Evolutionary conservation across 441 rosid genomes (phyloP).

Genomic region (Omphalea diandra): DNA sequence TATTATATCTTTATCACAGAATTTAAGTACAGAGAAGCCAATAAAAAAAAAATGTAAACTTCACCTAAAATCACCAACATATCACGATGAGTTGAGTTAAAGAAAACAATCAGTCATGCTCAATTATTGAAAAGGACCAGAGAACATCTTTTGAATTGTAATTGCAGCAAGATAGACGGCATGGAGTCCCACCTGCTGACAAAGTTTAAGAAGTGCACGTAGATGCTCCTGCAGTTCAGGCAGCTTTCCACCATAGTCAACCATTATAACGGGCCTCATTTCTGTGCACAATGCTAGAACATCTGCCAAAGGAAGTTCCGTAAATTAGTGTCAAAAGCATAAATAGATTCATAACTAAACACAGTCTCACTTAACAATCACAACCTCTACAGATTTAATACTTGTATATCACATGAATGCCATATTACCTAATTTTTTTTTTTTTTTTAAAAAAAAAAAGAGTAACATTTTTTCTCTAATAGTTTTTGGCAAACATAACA

Average conservation of each 20-base stretch:
- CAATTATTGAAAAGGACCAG: background rate
- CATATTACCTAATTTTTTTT: no score
- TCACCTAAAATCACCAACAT: background rate
- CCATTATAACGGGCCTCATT: constrained; percentile 92
- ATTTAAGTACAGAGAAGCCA: background rate
- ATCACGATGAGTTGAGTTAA: background rate
- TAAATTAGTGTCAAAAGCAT: background rate
- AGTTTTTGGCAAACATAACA: background rate
- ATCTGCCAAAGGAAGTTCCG: constrained; percentile 45
- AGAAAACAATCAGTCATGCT: background rate
- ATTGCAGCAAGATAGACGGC: background rate
- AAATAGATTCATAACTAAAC: background rate
- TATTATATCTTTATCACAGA: background rate
- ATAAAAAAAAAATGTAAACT: background rate
- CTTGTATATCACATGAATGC: background rate
- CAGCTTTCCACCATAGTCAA: constrained; percentile 94
- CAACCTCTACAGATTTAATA: background rate
- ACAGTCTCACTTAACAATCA: background rate
- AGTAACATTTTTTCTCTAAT: background rate
- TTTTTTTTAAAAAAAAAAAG: background rate
- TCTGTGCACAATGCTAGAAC: constrained; percentile 66
- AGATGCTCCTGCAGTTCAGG: constrained; percentile 77
- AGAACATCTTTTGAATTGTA: background rate
- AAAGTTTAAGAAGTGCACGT: constrained; percentile 52
- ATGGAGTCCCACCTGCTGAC: constrained; percentile 52